Base-by-base conservation (phyloP, 768 basidiomycete species). In the Russula virescens region DNA sequence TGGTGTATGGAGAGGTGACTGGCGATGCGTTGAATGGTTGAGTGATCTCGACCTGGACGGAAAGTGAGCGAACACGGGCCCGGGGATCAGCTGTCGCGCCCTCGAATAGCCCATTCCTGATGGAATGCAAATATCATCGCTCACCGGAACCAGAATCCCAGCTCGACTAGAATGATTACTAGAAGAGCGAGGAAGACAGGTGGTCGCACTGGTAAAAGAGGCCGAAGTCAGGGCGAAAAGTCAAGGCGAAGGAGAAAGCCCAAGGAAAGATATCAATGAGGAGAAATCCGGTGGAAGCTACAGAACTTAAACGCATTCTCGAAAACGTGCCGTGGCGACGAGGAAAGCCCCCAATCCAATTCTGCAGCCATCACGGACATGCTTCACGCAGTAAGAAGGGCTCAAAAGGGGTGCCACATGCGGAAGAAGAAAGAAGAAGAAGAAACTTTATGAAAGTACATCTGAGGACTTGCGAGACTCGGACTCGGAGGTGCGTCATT, bases 121-220 rank as follows among this genome's bases (percentile, higher is more conserved):
- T 66, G 34, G 65, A 67, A 45, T 54, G 56, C 21, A 26, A 45
- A 7, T 50, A 66, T 25, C 50, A 57, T 18, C 45, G 47, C 16
- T 52, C 50, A 19, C 54, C 51, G 9, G 65, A 45, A 2, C 38
- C 38, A n/a, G 62, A 19, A 40, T 63, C 62, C 18, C 62, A 54
- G 18, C 38, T 63, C 13, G 57, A 59, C 26, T 48, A 59, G 16
- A 4, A 43, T 38, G n/a, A n/a, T n/a, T n/a, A n/a, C n/a, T 46
- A 42, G 25, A 46, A 43, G 38, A 69, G 71, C 60, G 62, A 67
- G 66, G 62, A 70, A 67, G n/a, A n/a, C n/a, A n/a, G 71, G 68
- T 76, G n/a, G n/a, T n/a, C n/a, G n/a, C 74, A 64, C 71, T 73
- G n/a, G n/a, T n/a, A n/a, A 56, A 77, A 78, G 64, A 71, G 62